Conservation (phyloP, 768 basidiomycete genomes). For the Hygrophoropsis aurantiaca region DNA sequence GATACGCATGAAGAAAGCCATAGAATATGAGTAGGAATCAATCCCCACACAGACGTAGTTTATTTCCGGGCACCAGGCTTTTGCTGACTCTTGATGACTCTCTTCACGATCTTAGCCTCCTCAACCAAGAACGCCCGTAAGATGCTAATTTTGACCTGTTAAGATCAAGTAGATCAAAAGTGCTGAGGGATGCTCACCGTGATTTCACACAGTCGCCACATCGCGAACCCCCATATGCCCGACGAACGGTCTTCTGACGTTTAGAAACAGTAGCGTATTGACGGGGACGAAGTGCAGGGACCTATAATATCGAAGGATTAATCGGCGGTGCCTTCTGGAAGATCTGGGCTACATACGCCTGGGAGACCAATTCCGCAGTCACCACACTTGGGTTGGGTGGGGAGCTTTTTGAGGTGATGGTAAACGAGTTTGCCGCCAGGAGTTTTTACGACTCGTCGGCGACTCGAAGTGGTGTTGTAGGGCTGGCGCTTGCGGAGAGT, state of each 20-base stretch:
- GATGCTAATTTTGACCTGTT: conserved; percentile 55
- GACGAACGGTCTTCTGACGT: conserved; percentile 92
- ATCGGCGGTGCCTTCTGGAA: not conserved
- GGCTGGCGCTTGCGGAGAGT: conserved; percentile 98
- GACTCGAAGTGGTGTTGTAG: conserved; percentile 97
- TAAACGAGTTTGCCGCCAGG: conserved; percentile 98
- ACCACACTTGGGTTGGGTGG: conserved; percentile 93
- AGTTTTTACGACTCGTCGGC: conserved; percentile 94
- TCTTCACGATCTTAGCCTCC: conserved; percentile 99
- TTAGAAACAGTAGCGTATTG: conserved; percentile 96
- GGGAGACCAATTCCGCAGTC: conserved; percentile 94
- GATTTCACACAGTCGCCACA: conserved; percentile 96
- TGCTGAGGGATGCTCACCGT: conserved; percentile 55
- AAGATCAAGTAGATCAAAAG: not conserved
- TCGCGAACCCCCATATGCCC: conserved; percentile 97
- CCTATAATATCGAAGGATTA: conserved; percentile 40
- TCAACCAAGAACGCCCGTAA: conserved; percentile 98
- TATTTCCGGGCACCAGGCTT: conserved; percentile 26
- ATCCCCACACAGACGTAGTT: conserved; percentile 5
- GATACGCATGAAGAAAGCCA: conserved; percentile 10
- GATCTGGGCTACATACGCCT: conserved; percentile 65
- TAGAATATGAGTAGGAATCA: conserved; percentile 1
- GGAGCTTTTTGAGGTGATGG: conserved; percentile 96
- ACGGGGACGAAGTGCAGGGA: conserved; percentile 94
- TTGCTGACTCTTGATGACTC: conserved; percentile 93